Evolutionary conservation across 108 stramenopile species (phyloP), one percentile per base, ranked within the genome.

Genomic region (Cyclotella cryptica): DNA sequence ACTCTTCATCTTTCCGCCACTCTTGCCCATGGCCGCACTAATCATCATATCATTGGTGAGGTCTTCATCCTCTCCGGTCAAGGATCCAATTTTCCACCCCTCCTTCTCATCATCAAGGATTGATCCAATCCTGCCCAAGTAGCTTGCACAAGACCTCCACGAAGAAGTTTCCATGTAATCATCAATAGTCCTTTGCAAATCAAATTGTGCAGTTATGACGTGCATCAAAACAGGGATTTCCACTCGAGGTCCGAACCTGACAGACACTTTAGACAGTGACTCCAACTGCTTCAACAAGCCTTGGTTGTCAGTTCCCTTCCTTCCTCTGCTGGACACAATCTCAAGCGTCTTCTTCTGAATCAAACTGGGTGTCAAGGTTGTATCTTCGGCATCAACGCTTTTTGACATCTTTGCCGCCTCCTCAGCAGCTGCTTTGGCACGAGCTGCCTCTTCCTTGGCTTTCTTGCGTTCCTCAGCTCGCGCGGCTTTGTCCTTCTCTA

Each of bases 171-270:
- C 94, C 98, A 99, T 97, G 87, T 80, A 97, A 70, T 98, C 98
- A 85, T 99, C 99, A 75, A 99, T 92, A 47, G 83, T 96, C n/a
- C 94, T 83, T 59, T 93, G 86, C 77, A 96, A 85, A 65, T 97
- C 97, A 78, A 99, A 98, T 72, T 95, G 92, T 43, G 97, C 89
- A 40, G 93, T 87, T 30, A 98, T 88, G 41, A 96, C 88, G 78
- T 99, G 94, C 97, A 98, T 98, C 72, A 97, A 80, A 61, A 98
- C 91, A 19, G 97, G 97, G 71, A 98, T 86, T 82, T 98, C 97
- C 14, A 96, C 87, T 42, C 90, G 83, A 10, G 97, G 94, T 19
- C 98, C 98, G 57, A 94, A 96, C 24, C 88, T 60, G 28, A 89
- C 85, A 15, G 96, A 83, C 29, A 97, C 43, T 29, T 90, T 80